These are phyloP conservation scores for Corchorus capsularis DNA, from an alignment of 345 rosid species.

Conservation along the genomic window DNA sequence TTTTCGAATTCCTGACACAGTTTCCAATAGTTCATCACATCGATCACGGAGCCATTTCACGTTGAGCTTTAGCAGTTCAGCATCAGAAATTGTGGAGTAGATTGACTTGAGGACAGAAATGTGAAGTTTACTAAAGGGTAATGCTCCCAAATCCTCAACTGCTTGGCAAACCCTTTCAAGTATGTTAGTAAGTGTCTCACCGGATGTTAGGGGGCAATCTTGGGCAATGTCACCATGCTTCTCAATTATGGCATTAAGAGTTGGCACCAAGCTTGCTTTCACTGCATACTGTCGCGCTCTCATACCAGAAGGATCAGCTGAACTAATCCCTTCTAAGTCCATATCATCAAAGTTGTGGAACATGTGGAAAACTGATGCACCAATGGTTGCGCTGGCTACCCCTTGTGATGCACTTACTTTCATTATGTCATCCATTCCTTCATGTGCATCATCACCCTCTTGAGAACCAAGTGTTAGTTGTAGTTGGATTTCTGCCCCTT, in stretches of 20 bases:
- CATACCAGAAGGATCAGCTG: background rate
- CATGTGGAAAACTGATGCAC: conserved; percentile 3
- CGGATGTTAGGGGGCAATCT: background rate
- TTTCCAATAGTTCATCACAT: conserved; percentile 9
- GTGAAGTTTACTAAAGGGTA: background rate
- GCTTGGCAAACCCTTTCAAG: conserved; percentile 13
- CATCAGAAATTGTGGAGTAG: conserved; percentile 10
- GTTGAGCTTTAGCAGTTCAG: conserved; percentile 4
- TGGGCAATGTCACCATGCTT: conserved; percentile 22
- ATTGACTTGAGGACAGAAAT: background rate
- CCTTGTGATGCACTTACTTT: background rate
- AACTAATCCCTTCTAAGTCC: background rate
- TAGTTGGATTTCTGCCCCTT: too few relatives aligned
- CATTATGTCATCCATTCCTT: background rate
- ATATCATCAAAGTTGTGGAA: background rate
- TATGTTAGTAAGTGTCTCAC: background rate
- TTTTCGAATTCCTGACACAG: background rate
- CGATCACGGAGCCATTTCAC: conserved; percentile 17
- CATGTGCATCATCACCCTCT: background rate
- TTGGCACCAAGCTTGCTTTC: background rate
- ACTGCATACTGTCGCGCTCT: background rate
- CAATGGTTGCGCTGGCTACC: background rate
- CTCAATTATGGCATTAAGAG: conserved; percentile 14
- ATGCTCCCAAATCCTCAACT: background rate
- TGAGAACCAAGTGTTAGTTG: background rate